Percentiles rank a stretch among this genome's conserved stretches.
Evolutionary conservation across 1,139 yeast species (phyloP).

Genomic region (Blastobotrys serpentis): DNA sequence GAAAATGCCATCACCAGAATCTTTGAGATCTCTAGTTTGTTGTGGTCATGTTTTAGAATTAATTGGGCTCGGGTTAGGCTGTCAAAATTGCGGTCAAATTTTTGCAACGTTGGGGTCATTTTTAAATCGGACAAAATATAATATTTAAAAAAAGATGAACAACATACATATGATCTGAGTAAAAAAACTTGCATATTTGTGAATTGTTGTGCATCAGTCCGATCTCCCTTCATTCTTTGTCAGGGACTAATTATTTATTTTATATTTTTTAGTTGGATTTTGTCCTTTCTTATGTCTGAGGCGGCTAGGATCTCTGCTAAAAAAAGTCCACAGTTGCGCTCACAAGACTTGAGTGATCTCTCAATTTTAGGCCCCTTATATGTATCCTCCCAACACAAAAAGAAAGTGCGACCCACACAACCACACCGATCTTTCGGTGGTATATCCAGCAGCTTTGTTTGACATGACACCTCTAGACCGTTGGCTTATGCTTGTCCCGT

Average conservation of each 20-base stretch:
- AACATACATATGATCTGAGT: background rate
- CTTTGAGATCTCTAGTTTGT: background rate
- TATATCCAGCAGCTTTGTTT: too few species aligned
- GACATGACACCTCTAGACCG: too few species aligned
- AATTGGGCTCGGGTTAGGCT: background rate
- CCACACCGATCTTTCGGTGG: too few species aligned
- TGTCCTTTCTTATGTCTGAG: background rate
- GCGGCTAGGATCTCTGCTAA: background rate
- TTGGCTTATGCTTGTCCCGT: too few species aligned
- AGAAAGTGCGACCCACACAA: background rate
- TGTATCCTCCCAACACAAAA: conserved; percentile 1
- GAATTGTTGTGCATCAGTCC: too few species aligned
- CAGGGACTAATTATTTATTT: too few species aligned
- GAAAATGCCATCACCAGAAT: background rate
- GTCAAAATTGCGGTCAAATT: background rate
- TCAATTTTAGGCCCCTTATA: too few species aligned
- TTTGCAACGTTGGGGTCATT: background rate
- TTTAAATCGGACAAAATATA: conserved; percentile 1
- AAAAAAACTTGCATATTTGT: background rate
- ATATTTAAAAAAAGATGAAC: background rate
- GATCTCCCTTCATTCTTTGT: background rate
- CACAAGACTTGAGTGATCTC: too few species aligned
- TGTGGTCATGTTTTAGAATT: background rate
- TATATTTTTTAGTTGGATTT: background rate
- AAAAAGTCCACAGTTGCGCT: background rate